Conservation (phyloP, 768 basidiomycete species). For the Trametes elegans region DNA sequence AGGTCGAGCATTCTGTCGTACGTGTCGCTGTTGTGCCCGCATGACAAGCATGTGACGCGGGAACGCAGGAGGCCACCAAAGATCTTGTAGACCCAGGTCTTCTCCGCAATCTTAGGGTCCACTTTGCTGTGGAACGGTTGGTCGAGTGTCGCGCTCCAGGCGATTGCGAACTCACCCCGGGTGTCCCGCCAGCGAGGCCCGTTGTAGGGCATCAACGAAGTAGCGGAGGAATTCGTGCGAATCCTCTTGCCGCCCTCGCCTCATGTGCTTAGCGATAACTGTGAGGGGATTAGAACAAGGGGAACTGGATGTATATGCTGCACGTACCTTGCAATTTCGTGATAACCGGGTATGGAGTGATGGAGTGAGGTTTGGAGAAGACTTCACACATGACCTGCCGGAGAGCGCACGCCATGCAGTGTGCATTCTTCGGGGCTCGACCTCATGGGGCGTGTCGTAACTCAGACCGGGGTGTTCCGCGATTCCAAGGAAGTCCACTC, state of each 20-base stretch:
- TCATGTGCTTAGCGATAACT: constrained; percentile 93
- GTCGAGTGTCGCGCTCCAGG: background rate
- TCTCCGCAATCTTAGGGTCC: constrained; percentile 70
- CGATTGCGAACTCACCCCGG: constrained; percentile 51
- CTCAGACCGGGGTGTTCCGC: background rate
- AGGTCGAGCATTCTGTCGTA: constrained; percentile 95
- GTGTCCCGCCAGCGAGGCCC: constrained; percentile 69
- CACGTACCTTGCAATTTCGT: constrained; percentile 64
- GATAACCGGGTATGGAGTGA: constrained; percentile 65
- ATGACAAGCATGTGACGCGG: constrained; percentile 81
- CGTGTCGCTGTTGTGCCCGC: constrained; percentile 89
- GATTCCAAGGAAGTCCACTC: constrained; percentile 31
- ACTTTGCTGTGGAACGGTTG: constrained; percentile 50
- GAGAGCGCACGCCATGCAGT: constrained; percentile 82
- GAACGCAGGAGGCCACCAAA: constrained; percentile 93
- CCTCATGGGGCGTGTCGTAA: constrained; percentile 29
- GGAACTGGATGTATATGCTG: background rate
- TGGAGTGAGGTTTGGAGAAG: constrained; percentile 45
- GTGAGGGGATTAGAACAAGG: background rate
- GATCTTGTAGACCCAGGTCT: constrained; percentile 91
- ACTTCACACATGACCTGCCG: constrained; percentile 54
- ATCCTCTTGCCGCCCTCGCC: constrained; percentile 92
- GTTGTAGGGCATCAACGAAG: constrained; percentile 88
- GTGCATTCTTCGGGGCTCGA: constrained; percentile 40
- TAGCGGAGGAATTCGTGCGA: constrained; percentile 97